Evolutionary conservation across 129 eudicot species (phyloP), one percentile per base, ranked within the genome.

Genomic region (Centrapalus pauciflorus): DNA sequence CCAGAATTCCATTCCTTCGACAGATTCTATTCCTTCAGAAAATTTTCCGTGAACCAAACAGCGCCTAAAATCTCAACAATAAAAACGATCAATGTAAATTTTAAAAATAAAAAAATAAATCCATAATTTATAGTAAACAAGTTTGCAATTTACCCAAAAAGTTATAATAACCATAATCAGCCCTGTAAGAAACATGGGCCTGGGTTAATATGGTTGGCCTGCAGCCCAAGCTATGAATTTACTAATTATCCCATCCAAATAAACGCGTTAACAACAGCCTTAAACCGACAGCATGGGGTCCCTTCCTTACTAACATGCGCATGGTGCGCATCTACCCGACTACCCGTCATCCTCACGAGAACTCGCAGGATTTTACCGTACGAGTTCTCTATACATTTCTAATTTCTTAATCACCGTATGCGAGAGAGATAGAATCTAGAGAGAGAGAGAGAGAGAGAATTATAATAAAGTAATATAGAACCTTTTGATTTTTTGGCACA

Each of bases 281-380:
- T 37, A 40, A 64, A 43, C 72, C 59, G 59, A 73, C 78, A 73
- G 29, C 59, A 43, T 61, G 61, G 61, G 68, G 46, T 23, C 73
- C 73, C 29, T 13, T 56, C 37, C 26, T 19, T 28, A 43, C 77
- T 70, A 77, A 51, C 72, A 25, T 77, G 72, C 81, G 81, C 81
- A 16, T 6, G 67, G 54, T 70, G 72, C 77, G 58, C 72, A 62
- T 63, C 41, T 40, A 55, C 59, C 79, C 5, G 37, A 55, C 41
- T 40, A 55, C 59, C 79, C 5, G 37, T 40, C 68, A 33, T 74
- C 62, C 46, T 75, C 68, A 66, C 79, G 40, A 58, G 48, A 74
- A 72, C 34, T 41, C 61, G 43, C 63, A 61, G 24, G 7, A 73
- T 37, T 28, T 73, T 27, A 64, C 78, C 72, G 59, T 64, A 64